These are phyloP conservation scores for Aspergillus pseudonomiae DNA, from an alignment of 2,329 filamentous ascomycete genomes.

Conservation along the genomic window DNA sequence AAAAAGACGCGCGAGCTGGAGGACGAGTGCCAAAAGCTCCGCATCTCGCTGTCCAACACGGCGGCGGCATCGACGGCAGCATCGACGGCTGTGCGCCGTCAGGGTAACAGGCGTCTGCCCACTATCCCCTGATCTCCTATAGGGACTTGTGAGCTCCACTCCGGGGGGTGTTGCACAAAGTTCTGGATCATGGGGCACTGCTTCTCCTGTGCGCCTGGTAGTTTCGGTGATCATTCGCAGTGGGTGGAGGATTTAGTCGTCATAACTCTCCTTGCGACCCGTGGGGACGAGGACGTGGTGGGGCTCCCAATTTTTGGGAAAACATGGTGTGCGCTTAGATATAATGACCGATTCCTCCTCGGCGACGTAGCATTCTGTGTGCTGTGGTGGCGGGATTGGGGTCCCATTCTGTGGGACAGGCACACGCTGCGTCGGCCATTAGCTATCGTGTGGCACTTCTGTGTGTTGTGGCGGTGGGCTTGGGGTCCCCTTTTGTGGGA, in stretches of 20 bases:
- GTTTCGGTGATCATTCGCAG: neutral
- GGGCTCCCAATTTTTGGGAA: neutral
- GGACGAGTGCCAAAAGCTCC: slow-evolving; percentile 21
- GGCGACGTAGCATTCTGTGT: neutral
- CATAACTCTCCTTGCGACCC: neutral
- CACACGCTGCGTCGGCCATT: neutral
- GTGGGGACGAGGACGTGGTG: neutral
- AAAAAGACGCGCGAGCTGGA: slow-evolving; percentile 18
- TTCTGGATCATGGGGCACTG: neutral
- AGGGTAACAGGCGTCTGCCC: neutral
- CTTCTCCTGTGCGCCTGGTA: neutral
- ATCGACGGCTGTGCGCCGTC: neutral
- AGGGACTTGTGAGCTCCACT: neutral
- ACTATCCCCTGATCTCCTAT: neutral
- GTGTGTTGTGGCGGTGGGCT: neutral
- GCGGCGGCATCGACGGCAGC: neutral
- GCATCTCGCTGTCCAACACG: slow-evolving; percentile 22
- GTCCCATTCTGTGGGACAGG: neutral
- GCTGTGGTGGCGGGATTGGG: neutral
- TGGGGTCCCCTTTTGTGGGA: neutral
- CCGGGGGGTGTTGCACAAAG: neutral
- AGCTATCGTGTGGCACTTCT: neutral
- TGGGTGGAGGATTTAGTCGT: neutral
- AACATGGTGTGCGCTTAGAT: neutral
- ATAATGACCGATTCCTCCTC: neutral